Conservation (phyloP, 495 filamentous ascomycete species). For the Talaromyces wortmannii region DNA sequence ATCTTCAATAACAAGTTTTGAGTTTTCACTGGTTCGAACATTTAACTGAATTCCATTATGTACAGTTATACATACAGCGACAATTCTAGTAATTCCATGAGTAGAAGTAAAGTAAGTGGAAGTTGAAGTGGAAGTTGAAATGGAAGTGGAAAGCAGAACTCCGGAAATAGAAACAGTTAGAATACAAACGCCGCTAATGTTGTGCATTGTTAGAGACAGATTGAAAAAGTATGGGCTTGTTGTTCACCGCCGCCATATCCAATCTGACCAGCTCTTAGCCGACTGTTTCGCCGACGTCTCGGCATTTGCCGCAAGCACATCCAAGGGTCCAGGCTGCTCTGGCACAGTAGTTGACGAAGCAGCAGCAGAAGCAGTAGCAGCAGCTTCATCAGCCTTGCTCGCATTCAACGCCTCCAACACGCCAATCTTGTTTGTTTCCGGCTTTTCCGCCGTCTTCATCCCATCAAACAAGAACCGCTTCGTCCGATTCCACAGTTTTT, state of each 20-base stretch:
- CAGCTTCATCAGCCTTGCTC: slow-evolving; percentile 16
- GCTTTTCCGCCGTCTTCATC: slow-evolving; percentile 26
- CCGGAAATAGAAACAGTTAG: too few relatives aligned
- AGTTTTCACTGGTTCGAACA: background rate
- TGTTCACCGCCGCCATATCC: slow-evolving; percentile 33
- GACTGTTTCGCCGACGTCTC: slow-evolving; percentile 31
- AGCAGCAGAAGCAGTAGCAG: slow-evolving; percentile 12
- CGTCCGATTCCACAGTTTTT: slow-evolving; percentile 35
- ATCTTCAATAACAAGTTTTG: background rate
- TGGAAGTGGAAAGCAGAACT: too few relatives aligned
- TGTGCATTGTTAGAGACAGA: too few relatives aligned
- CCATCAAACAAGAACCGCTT: slow-evolving; percentile 38
- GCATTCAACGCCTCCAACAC: slow-evolving; percentile 34
- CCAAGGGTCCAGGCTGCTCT: slow-evolving; percentile 25
- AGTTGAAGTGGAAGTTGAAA: too few relatives aligned
- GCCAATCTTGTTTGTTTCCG: slow-evolving; percentile 7
- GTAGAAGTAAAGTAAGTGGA: background rate
- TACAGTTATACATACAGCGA: background rate
- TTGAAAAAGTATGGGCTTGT: too few relatives aligned
- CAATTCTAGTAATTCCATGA: background rate
- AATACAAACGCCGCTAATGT: too few relatives aligned
- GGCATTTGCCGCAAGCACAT: slow-evolving; percentile 34
- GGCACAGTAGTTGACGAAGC: slow-evolving; percentile 9
- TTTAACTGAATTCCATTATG: background rate
- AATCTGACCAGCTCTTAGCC: slow-evolving; percentile 35